These are phyloP conservation scores for Fonsecaea pugnacius DNA, from an alignment of 2,329 filamentous ascomycete species.

Conservation along the genomic window DNA sequence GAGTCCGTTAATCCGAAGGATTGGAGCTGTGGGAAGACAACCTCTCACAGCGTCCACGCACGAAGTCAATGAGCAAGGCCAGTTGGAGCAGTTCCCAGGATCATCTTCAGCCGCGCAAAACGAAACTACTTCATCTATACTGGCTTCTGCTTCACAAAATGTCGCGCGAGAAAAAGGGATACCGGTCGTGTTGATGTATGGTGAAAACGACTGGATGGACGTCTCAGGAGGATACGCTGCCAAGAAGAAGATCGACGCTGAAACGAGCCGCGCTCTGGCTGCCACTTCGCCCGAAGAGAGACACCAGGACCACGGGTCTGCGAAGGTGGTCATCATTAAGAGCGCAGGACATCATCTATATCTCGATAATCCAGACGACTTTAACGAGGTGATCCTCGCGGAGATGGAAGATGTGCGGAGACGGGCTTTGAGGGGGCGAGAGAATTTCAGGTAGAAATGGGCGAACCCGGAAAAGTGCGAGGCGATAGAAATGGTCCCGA, in stretches of 20 bases:
- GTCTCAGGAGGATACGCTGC: slow-evolving; percentile 81
- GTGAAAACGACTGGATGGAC: slow-evolving; percentile 99
- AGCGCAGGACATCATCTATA: slow-evolving; percentile 75
- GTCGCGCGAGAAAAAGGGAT: slow-evolving; percentile 65
- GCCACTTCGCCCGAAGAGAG: slow-evolving; percentile 70
- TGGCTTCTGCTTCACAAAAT: slow-evolving; percentile 30
- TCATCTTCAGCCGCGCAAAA: slow-evolving; percentile 41
- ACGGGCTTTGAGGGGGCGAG: slow-evolving; percentile 39
- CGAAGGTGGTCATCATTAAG: slow-evolving; percentile 78
- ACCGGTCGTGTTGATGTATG: slow-evolving; percentile 92
- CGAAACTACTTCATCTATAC: slow-evolving; percentile 11
- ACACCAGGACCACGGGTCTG: slow-evolving; percentile 73
- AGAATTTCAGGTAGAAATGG: neutral
- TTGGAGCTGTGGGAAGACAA: slow-evolving; percentile 85
- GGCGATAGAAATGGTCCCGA: neutral
- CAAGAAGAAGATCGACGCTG: slow-evolving; percentile 75
- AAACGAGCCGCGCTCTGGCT: slow-evolving; percentile 63
- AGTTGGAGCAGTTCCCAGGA: slow-evolving; percentile 8
- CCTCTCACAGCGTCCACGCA: slow-evolving; percentile 41
- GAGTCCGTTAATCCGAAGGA: slow-evolving; percentile 81
- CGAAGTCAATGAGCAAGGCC: slow-evolving; percentile 2
- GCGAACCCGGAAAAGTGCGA: neutral
- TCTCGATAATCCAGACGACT: slow-evolving; percentile 71
- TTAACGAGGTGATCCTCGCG: slow-evolving; percentile 66
- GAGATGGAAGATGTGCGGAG: slow-evolving; percentile 69